Base-by-base conservation (phyloP, 306 rosid genomes). In the Cicer arietinum region DNA sequence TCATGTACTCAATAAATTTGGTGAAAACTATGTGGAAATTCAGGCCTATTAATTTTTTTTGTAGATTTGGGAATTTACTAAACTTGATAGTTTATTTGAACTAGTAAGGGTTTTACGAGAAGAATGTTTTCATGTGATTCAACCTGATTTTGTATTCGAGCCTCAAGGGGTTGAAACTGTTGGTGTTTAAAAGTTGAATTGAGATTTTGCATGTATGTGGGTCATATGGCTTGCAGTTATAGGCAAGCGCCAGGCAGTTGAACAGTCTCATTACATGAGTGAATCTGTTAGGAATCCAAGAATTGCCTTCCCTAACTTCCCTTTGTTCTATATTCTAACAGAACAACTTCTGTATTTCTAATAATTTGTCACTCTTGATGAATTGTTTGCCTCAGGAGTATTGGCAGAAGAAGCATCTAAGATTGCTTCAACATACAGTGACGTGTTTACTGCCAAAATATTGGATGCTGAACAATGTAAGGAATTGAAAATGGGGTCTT, bases 401-500 rank as follows among this genome's bases (percentile, higher is more conserved):
- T 85, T 95, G 78, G 99, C 99, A 39, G 96, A 88, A 57, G 97
- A 95, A 87, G 99, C 99, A 70, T 84, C 92, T 43, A 92, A 95
- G 67, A 87, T 95, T 81, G 98, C 97, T 53, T 86, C 93, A 25
- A 46, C 83, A 1, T 87, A 92, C 75, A 86, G 85, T 58, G 98
- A 95, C 83, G 99, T 95, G 73, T 72, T 95, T 7, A 83, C 97
- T 60, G 98, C 98, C 66, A 95, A 82, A 67, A 92, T 95, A 54
- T 90, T 95, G 77, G 69, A 79, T 79, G 96, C 81, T 48, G 96
- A 90, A 62, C 91, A 92, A 84, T 92, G 98, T 67, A 85, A 84
- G 85, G 93, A 95, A 51, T 84, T 95, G 85, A 95, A 92, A 84
- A 95, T 95, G 99, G 99, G 99, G 56, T 95, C 99, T 75, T 95